Conservation (phyloP, 2,329 filamentous ascomycete species). For the Hypoxylon sp. region DNA sequence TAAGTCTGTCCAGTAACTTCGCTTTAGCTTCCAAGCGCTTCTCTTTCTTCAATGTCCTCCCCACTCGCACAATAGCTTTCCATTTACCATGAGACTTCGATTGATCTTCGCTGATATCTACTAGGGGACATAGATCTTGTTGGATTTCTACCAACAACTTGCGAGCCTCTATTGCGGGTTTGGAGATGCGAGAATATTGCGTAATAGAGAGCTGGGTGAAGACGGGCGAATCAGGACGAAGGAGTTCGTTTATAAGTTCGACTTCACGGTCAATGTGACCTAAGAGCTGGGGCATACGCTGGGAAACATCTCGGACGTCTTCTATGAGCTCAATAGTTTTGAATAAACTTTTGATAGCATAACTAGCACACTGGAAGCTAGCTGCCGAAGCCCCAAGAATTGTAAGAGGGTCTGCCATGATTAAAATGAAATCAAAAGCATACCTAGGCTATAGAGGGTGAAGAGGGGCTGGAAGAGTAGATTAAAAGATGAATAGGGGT, state of each 20-base stretch:
- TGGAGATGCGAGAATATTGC: slow-evolving; percentile 21
- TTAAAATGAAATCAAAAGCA: background rate
- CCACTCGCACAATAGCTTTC: background rate
- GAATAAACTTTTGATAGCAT: slow-evolving; percentile 4
- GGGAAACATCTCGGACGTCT: background rate
- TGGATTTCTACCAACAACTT: slow-evolving; percentile 19
- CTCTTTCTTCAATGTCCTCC: slow-evolving; percentile 17
- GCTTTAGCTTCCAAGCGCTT: slow-evolving; percentile 10
- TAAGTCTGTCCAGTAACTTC: slow-evolving; percentile 11
- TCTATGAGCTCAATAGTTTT: slow-evolving; percentile 6
- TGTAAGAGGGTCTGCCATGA: slow-evolving; percentile 10
- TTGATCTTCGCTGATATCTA: background rate
- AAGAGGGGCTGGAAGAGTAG: background rate
- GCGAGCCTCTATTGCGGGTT: slow-evolving; percentile 16
- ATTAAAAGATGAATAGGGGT: too few relatives aligned
- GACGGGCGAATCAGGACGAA: slow-evolving; percentile 12
- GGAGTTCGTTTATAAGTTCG: slow-evolving; percentile 6
- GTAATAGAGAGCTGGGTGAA: slow-evolving; percentile 6
- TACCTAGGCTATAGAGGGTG: background rate
- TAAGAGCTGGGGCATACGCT: slow-evolving; percentile 12
- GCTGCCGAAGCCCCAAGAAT: slow-evolving; percentile 13
- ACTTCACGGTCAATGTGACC: slow-evolving; percentile 15
- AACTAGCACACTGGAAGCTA: slow-evolving; percentile 12
- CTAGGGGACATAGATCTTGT: slow-evolving; percentile 1
- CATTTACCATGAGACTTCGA: background rate